phyloP scores from a whole-genome alignment of 768 basidiomycete species.

The Mycena olivaceomarginata region DNA sequence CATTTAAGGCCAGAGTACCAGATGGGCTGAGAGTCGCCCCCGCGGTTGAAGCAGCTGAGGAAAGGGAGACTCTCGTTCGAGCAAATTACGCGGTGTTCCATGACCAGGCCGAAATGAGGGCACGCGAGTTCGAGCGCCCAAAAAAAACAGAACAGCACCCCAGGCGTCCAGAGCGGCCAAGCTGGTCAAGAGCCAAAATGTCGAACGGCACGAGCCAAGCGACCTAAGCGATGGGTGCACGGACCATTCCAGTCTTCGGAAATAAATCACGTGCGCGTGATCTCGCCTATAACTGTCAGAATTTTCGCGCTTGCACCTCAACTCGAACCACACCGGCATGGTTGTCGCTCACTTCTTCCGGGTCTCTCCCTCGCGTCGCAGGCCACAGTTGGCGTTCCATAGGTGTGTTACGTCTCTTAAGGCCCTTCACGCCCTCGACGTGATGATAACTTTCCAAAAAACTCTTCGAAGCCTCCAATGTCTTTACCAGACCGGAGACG shows the following conservation, averaged over 20 bases:
- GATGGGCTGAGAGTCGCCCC: too few species aligned
- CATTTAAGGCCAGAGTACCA: too few species aligned
- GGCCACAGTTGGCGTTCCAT: background rate
- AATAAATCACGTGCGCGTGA: background rate
- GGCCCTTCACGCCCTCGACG: constrained; percentile 26
- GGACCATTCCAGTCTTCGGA: background rate
- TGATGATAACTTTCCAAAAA: constrained; percentile 72
- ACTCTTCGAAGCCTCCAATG: constrained; percentile 48
- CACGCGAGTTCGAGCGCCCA: too few species aligned
- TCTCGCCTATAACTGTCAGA: background rate
- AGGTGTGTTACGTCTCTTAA: constrained; percentile 19
- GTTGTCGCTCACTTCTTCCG: background rate
- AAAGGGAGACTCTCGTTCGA: background rate
- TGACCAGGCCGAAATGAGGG: too few species aligned
- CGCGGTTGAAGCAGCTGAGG: background rate
- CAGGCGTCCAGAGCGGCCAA: too few species aligned
- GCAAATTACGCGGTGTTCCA: background rate
- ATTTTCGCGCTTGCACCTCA: background rate
- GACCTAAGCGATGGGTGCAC: background rate
- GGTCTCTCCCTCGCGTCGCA: background rate
- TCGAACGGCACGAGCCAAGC: background rate
- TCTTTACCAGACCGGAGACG: constrained; percentile 67
- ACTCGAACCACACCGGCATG: background rate
- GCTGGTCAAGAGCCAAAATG: background rate
- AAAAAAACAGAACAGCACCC: too few species aligned